These are phyloP conservation scores for Arachis hypogaea DNA, from an alignment of 306 rosid genomes.

Conservation along the genomic window DNA sequence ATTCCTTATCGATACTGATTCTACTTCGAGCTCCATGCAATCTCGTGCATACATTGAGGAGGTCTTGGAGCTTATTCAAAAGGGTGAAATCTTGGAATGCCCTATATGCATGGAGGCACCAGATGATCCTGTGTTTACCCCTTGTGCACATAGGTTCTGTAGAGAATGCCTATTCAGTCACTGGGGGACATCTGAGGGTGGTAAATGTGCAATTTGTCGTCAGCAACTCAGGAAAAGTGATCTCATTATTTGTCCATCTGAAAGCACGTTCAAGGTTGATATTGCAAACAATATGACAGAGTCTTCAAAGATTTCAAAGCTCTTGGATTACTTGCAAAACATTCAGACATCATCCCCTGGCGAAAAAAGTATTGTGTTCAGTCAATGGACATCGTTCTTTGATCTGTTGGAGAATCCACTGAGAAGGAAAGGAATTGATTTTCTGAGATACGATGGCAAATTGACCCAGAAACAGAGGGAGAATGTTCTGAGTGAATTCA, in stretches of 20 bases:
- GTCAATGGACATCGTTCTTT: conserved; percentile 85
- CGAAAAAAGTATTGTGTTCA: conserved; percentile 81
- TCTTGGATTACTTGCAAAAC: conserved; percentile 61
- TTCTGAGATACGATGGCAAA: conserved; percentile 72
- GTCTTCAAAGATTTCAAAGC: conserved; percentile 75
- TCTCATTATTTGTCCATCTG: conserved; percentile 66
- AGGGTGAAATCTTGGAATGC: conserved; percentile 67
- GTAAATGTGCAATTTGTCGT: conserved; percentile 77
- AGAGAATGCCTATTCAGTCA: conserved; percentile 75
- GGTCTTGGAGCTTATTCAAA: conserved; percentile 64
- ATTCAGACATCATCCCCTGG: conserved; percentile 43
- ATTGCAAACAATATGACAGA: conserved; percentile 73
- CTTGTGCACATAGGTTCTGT: conserved; percentile 90
- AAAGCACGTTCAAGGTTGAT: conserved; percentile 67
- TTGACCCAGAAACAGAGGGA: conserved; percentile 74
- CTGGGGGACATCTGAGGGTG: conserved; percentile 65
- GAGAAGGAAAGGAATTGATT: conserved; percentile 57
- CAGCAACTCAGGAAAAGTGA: conserved; percentile 53
- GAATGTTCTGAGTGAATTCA: conserved; percentile 71
- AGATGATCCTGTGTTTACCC: conserved; percentile 87
- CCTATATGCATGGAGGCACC: conserved; percentile 87
- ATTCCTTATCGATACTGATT: conserved; percentile 48
- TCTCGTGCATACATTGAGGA: conserved; percentile 63
- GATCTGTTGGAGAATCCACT: conserved; percentile 79
- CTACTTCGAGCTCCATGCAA: conserved; percentile 43